A percentile compares a stretch with the other conserved stretches of the same genome.
These are phyloP conservation scores for Vigna reflexopilosa DNA, from an alignment of 306 rosid genomes.

Conservation along the genomic window DNA sequence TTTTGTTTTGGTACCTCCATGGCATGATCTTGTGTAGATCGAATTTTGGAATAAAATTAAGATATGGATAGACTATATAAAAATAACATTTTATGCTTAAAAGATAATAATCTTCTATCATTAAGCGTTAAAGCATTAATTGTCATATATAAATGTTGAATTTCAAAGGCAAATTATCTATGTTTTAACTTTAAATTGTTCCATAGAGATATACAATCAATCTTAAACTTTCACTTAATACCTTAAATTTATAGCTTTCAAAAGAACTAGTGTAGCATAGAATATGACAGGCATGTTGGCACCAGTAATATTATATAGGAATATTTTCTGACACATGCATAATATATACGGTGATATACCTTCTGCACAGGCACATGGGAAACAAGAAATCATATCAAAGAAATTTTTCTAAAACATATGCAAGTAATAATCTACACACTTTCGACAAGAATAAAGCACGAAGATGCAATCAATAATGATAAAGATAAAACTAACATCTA, in stretches of 20 bases:
- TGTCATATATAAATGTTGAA: not conserved
- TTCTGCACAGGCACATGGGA: constrained; percentile 7
- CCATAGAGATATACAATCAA: not conserved
- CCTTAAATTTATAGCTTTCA: not conserved
- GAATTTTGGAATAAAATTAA: constrained; percentile 38
- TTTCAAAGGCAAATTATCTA: not conserved
- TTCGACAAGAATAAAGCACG: constrained; percentile 1
- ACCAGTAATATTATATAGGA: constrained; percentile 11
- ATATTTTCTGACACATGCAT: constrained; percentile 7
- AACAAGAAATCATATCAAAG: not conserved
- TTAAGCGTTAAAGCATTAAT: too few relatives aligned
- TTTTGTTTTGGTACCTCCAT: constrained; percentile 11
- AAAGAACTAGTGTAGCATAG: not conserved
- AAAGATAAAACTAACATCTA: not conserved
- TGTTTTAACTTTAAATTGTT: not conserved
- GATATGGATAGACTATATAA: constrained; percentile 12
- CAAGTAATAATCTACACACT: constrained; percentile 20
- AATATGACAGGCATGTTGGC: constrained; percentile 16
- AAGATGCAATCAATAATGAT: constrained; percentile 16
- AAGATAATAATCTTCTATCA: not conserved
- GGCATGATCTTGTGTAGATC: constrained; percentile 26
- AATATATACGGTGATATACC: constrained; percentile 12
- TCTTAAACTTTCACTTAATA: not conserved
- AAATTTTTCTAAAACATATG: constrained; percentile 15
- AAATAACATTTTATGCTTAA: not conserved